These are phyloP conservation scores for Dichomitus squalens DNA, from an alignment of 1,284 basidiomycete species.

Conservation along the genomic window DNA sequence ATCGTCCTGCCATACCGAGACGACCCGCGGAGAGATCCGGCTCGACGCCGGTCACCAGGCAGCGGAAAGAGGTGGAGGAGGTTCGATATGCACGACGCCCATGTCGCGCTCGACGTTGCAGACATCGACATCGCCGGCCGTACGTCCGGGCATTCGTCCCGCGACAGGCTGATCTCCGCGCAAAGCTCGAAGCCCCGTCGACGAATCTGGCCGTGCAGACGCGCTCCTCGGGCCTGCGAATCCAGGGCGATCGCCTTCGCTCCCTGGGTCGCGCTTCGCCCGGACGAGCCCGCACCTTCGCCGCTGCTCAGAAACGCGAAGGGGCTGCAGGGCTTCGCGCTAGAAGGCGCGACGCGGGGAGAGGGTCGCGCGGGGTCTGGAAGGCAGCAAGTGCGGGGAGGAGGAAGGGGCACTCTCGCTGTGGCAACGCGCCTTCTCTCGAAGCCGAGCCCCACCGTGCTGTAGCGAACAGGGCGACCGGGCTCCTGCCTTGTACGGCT, in stretches of 20 bases:
- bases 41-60: too few relatives aligned
- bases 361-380: not conserved
- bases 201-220: not conserved
- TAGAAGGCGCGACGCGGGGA: not conserved
- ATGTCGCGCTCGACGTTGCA: not conserved
- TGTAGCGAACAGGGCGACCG: too few relatives aligned
- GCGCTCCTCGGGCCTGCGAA: not conserved
- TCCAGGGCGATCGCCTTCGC: not conserved
- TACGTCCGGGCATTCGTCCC: not conserved
- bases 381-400: too few relatives aligned
- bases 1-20: not conserved
- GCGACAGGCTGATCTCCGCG: not conserved
- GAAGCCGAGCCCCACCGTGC: too few relatives aligned
- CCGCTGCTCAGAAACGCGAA: not conserved
- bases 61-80: too few relatives aligned
- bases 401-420: too few relatives aligned
- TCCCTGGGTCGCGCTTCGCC: not conserved
- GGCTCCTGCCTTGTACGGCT: too few relatives aligned
- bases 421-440: too few relatives aligned
- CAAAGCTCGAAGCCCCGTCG: not conserved
- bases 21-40: not conserved
- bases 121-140: not conserved
- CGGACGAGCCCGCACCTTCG: not conserved
- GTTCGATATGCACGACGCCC: not conserved
- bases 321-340: not conserved